phyloP scores from a whole-genome alignment of 345 rosid species.

The Trapa bicornis region DNA sequence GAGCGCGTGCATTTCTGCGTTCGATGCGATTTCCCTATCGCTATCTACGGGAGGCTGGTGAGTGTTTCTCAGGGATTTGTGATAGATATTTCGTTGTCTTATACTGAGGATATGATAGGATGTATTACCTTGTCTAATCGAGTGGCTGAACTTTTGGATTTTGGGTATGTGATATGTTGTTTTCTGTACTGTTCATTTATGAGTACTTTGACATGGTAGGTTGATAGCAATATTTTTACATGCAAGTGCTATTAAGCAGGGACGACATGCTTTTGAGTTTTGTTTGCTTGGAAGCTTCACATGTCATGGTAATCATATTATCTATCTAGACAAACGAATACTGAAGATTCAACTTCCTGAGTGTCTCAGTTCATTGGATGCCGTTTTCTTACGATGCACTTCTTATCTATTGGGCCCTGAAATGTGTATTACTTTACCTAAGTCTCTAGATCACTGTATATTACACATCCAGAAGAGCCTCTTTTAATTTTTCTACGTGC shows the following conservation, averaged over 20 bases:
- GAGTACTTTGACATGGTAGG: neutral
- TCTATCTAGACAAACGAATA: neutral
- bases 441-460: too few relatives aligned
- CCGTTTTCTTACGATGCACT: neutral
- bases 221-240: neutral
- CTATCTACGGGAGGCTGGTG: conserved; percentile 66
- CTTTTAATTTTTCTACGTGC: neutral
- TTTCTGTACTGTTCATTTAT: neutral
- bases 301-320: neutral
- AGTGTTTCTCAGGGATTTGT: neutral
- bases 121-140: neutral
- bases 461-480: too few relatives aligned
- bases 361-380: neutral
- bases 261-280: neutral
- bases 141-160: neutral
- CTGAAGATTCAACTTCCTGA: neutral
- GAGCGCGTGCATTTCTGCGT: conserved; percentile 97
- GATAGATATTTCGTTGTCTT: neutral
- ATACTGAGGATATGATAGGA: neutral
- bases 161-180: neutral
- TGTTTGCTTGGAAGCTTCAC: too few relatives aligned
- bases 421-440: too few relatives aligned
- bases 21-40: conserved; percentile 86
- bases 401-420: neutral
- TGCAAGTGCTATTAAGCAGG: neutral